Conservation (phyloP, 78 protist genomes). For the Guillardia theta region DNA sequence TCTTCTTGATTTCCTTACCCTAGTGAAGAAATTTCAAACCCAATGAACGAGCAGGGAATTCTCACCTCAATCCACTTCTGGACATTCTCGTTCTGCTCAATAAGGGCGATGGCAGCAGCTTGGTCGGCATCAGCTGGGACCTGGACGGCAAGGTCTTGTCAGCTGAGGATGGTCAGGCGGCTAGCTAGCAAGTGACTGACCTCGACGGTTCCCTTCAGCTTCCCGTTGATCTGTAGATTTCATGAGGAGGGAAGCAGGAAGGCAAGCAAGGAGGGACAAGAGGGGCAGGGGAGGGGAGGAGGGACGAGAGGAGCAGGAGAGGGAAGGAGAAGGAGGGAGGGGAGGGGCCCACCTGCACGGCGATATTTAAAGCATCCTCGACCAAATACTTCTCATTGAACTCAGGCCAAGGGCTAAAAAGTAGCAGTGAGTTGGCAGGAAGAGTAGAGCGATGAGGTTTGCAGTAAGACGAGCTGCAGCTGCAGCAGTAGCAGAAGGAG, state of each 20-base stretch:
- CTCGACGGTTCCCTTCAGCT: background rate
- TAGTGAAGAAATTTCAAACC: too few relatives aligned
- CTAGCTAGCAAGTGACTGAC: background rate
- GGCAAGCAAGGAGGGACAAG: too few relatives aligned
- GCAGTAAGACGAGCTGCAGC: too few relatives aligned
- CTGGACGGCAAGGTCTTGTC: background rate
- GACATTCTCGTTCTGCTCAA: background rate
- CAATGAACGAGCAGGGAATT: background rate
- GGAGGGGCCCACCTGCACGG: background rate
- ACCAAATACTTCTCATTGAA: background rate
- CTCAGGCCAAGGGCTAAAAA: background rate
- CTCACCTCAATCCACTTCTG: background rate
- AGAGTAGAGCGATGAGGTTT: too few relatives aligned
- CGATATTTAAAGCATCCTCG: background rate
- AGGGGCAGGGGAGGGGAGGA: too few relatives aligned
- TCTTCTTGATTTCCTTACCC: constrained; percentile 56
- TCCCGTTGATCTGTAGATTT: constrained; percentile 34
- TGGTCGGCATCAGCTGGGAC: background rate
- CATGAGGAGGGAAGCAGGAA: too few relatives aligned
- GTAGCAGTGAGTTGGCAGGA: too few relatives aligned
- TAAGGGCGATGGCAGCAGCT: background rate
- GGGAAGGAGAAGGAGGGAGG: background rate
- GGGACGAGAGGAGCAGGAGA: background rate
- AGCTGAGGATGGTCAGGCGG: background rate
- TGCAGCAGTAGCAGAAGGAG: too few relatives aligned